phyloP scores from a whole-genome alignment of 306 rosid species.

The Casuarina glauca region DNA sequence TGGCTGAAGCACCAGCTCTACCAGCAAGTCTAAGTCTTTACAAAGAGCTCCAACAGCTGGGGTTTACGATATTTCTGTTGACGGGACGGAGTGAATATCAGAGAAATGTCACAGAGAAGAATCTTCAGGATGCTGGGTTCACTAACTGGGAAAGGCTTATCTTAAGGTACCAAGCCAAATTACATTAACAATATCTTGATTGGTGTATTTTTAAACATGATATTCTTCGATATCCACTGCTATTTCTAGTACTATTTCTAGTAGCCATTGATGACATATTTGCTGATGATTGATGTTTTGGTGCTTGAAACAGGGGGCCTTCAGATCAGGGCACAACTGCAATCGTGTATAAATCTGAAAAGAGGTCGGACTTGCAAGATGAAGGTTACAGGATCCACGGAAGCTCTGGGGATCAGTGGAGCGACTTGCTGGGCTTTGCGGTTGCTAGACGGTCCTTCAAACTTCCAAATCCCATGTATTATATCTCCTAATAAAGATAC shows the following conservation, averaged over 20 bases:
- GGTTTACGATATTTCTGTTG: slow-evolving; percentile 62
- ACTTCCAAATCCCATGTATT: slow-evolving; percentile 91
- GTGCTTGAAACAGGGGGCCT: slow-evolving; percentile 48
- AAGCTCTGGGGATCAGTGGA: slow-evolving; percentile 93
- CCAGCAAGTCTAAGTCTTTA: slow-evolving; percentile 61
- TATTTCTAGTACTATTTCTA: neutral
- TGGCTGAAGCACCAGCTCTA: slow-evolving; percentile 71
- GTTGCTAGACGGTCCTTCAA: slow-evolving; percentile 67
- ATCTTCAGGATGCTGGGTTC: slow-evolving; percentile 63
- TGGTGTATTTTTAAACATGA: too few relatives aligned
- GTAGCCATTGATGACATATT: neutral
- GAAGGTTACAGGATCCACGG: slow-evolving; percentile 79
- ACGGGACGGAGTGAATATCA: slow-evolving; percentile 79
- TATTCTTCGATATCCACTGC: too few relatives aligned
- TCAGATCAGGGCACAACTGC: slow-evolving; percentile 72
- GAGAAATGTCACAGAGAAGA: slow-evolving; percentile 53
- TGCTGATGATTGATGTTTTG: slow-evolving; percentile 16
- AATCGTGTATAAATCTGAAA: slow-evolving; percentile 68
- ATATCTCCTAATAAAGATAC: slow-evolving; percentile 39
- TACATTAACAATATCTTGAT: neutral
- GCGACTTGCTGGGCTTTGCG: slow-evolving; percentile 76
- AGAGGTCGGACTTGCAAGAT: slow-evolving; percentile 56
- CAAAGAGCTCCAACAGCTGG: slow-evolving; percentile 46
- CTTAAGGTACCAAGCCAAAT: slow-evolving; percentile 52
- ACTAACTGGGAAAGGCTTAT: slow-evolving; percentile 68